Base-by-base conservation (phyloP, 2,329 filamentous ascomycete species). In the Colletotrichum lindemuthianum region DNA sequence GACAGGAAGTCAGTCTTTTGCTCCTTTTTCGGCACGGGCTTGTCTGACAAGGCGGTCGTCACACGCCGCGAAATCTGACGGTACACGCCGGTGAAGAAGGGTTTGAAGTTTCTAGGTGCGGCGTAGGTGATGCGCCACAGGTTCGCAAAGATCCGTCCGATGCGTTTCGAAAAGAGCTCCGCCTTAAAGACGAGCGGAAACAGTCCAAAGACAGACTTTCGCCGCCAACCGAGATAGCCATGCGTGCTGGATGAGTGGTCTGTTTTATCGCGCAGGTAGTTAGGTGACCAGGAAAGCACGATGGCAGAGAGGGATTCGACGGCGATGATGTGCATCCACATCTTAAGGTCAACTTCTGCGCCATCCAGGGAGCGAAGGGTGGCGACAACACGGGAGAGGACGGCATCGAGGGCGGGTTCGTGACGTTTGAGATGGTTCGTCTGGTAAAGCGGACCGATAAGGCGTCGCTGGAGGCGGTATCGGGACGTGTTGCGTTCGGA, bases 301-400 rank as follows among this genome's bases (percentile, higher is more conserved):
- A 79, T 71, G 1, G 82, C 82, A 0, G 81, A 79, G 2, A 86
- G 78, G 24, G 80, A 84, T 66, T 86, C 84, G 36, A 86, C 82
- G 1, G 78, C 79, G 15, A 84, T 74, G 60, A 86, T 85, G 71
- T 86, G 84, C 83, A 86, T 86, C 84, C 84, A 86, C 58, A 84
- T 80, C 54, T 81, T 82, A 15, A 86, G 69, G 60, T 85, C 81
- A 4, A 86, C 69, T 34, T 79, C 75, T 2, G 71, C 68, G 0
- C 81, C 81, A 0, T 76, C 49, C 1, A 84, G 69, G 0, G 63
- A 60, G 4, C 70, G 72, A 0, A 86, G 67, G 33, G 75, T 77
- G 3, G 73, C 61, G 1, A 83, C 65, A 1, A 72, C 76, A 0
- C 70, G 69, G 3, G 71, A 61, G 7, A 85, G 67, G 1, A 83